phyloP scores from a whole-genome alignment of 176 grass and related monocot genomes.

The Aegilops longissima region DNA sequence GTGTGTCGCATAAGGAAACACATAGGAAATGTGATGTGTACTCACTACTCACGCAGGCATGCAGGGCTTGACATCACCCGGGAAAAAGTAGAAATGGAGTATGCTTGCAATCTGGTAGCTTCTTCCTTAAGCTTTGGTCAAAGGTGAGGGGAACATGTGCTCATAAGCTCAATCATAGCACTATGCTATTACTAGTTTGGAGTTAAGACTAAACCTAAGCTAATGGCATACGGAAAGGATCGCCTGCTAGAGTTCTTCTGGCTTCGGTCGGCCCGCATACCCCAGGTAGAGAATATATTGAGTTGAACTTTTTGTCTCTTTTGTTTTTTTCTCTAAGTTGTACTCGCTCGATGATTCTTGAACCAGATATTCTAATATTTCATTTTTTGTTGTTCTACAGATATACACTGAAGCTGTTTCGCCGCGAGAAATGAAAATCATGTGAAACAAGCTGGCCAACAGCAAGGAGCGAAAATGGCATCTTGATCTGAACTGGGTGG shows the following conservation, averaged over 20 bases:
- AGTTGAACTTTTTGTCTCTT: background rate
- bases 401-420: background rate
- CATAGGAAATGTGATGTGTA: background rate
- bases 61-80: background rate
- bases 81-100: background rate
- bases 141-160: background rate
- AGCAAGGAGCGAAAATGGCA: background rate
- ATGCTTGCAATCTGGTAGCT: background rate
- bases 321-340: background rate
- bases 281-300: background rate
- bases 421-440: background rate
- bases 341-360: background rate
- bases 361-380: background rate
- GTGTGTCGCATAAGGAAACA: background rate
- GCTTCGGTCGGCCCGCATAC: background rate
- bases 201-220: conserved; percentile 1
- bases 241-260: background rate
- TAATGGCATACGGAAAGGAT: conserved; percentile 27
- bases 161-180: conserved; percentile 35
- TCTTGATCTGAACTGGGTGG: conserved; percentile 19
- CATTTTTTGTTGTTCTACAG: background rate
- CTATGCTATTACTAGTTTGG: background rate
- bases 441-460: background rate
- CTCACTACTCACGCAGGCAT: background rate
- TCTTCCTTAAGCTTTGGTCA: conserved; percentile 36